These are phyloP conservation scores for Edaphochlamys debaryana DNA, from an alignment of 139 green algal genomes.

Conservation along the genomic window DNA sequence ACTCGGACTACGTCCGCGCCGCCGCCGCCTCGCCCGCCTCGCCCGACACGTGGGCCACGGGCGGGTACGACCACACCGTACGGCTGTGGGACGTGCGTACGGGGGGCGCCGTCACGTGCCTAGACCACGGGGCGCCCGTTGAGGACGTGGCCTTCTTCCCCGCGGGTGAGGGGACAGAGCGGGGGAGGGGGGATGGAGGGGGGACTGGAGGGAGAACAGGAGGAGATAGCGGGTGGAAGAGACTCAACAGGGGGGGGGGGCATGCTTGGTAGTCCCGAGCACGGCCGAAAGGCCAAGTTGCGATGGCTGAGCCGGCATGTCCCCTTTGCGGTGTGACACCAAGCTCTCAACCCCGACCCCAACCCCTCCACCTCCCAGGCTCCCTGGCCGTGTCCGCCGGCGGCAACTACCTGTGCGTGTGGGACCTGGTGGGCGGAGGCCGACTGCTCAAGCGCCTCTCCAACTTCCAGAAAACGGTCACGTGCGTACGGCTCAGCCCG, in stretches of 20 bases:
- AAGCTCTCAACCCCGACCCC: background rate
- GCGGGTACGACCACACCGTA: slow-evolving; percentile 88
- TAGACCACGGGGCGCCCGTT: slow-evolving; percentile 86
- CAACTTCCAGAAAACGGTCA: slow-evolving; percentile 97
- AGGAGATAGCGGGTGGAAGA: background rate
- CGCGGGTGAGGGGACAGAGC: slow-evolving; percentile 53
- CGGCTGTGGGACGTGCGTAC: slow-evolving; percentile 88
- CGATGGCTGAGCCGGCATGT: no score
- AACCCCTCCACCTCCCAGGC: slow-evolving; percentile 44
- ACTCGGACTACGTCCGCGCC: slow-evolving; percentile 90
- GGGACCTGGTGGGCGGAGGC: slow-evolving; percentile 84
- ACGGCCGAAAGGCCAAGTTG: background rate
- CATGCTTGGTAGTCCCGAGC: no score
- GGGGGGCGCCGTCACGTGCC: background rate
- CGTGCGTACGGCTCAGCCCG: slow-evolving; percentile 69
- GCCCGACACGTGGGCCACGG: slow-evolving; percentile 76
- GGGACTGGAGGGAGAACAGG: background rate
- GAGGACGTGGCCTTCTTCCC: slow-evolving; percentile 87
- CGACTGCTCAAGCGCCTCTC: slow-evolving; percentile 75
- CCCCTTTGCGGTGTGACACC: no score
- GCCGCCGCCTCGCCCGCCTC: slow-evolving; percentile 62
- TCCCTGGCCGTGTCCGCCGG: slow-evolving; percentile 79
- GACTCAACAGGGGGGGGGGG: no score
- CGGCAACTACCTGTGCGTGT: slow-evolving; percentile 91
- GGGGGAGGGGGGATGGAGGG: background rate